phyloP scores from a whole-genome alignment of 495 filamentous ascomycete species.

The Xylaria acuta region DNA sequence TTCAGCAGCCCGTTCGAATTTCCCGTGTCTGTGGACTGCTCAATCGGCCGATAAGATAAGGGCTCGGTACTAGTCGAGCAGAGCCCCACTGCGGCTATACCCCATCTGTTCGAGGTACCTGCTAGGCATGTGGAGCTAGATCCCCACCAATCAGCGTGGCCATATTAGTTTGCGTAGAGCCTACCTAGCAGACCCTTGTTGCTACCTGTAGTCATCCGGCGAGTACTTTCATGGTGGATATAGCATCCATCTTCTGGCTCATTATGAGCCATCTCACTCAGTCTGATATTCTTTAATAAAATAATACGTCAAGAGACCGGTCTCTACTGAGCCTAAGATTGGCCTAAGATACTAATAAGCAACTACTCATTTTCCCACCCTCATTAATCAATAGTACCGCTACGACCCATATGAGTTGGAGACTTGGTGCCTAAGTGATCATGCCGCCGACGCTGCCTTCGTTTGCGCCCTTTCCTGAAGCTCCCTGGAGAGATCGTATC shows the following conservation, averaged over 20 bases:
- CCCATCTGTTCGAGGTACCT: background rate
- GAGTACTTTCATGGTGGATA: constrained; percentile 15
- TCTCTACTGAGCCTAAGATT: background rate
- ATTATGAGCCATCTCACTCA: constrained; percentile 21
- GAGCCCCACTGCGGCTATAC: background rate
- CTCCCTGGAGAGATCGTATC: constrained; percentile 69
- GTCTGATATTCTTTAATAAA: background rate
- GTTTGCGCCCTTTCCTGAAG: constrained; percentile 76
- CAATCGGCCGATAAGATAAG: constrained; percentile 29
- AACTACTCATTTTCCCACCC: background rate
- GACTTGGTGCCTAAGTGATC: background rate
- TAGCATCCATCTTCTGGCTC: constrained; percentile 6
- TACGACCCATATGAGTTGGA: constrained; percentile 1
- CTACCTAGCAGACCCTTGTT: background rate
- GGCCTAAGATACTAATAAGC: background rate
- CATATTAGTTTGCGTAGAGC: background rate
- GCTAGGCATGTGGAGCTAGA: background rate
- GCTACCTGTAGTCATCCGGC: constrained; percentile 15
- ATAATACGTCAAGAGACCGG: background rate
- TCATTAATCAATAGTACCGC: background rate
- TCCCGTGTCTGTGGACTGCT: constrained; percentile 19
- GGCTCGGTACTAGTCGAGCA: background rate
- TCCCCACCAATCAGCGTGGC: background rate
- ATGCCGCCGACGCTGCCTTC: constrained; percentile 58
- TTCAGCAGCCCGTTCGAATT: constrained; percentile 28